Base-by-base conservation (phyloP, 2,329 filamentous ascomycete species). In the Trichoderma oligosporum region DNA sequence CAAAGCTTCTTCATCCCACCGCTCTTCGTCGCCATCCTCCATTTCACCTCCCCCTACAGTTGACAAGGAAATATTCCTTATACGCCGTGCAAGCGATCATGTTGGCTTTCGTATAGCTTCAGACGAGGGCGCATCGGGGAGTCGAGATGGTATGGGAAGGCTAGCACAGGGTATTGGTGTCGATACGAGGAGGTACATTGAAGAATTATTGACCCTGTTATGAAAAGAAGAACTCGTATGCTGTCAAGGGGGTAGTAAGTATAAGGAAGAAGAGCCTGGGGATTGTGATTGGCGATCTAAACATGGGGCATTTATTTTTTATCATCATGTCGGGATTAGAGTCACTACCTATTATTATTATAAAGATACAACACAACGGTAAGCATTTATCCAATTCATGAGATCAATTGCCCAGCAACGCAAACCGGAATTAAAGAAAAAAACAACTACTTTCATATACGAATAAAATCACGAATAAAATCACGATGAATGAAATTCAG, bases 171-270 rank as follows among this genome's bases (percentile, higher is more conserved):
- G 88, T 0, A 89, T 92, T 61, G 88, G 88, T 0, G 79, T 91
- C 31, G 88, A 92, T 74, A 89, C 88, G 27, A 80, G 85, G 69
- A 82, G 81, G 67, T 91, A 91, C 70, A 83, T 91, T 4, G 88
- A 91, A 69, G 84, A 84, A 1, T 68, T 92, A 56, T 73, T 91
- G 69, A 89, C 79, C 66, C 69, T 91, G 66, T 59, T 74, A 29
- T 73, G 59, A 62, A 16, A 12, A 22, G 3, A 27, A 18, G 29
- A 18, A 9, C 18, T 27, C 1, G 29, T 4, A 20, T 4, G 29
- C 7, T 6, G 22, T 20, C 9, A 22, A 22, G 8, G 31, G 9
- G 27, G 14, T 5, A 29, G n/a, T 29, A 35, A 16, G 14, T 25
- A n/a, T 12, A 22, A 41, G 11, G n/a, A 48, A 35, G 36, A 47